Conservation (phyloP, 2,329 filamentous ascomycete species). For the Albophoma yamanashiensis region DNA sequence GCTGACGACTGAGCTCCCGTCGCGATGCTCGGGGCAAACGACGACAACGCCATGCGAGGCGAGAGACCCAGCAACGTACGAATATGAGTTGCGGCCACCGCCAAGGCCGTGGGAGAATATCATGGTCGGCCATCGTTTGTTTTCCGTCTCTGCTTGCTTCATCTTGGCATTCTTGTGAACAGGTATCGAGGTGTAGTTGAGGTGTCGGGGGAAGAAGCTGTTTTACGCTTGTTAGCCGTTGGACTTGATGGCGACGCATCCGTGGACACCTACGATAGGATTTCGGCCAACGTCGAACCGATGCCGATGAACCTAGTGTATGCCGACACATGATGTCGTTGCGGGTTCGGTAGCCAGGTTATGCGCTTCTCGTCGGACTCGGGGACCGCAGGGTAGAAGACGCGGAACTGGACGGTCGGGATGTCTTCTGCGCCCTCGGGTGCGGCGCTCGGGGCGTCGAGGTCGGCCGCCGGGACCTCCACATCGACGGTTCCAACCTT, state of each 20-base stretch:
- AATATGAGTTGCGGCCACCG: slow-evolving; percentile 74
- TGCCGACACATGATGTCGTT: slow-evolving; percentile 61
- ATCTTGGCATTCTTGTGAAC: slow-evolving; percentile 61
- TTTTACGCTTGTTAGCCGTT: not conserved
- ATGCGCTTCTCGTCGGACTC: slow-evolving; percentile 47
- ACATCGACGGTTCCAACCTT: slow-evolving; percentile 71
- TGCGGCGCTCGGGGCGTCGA: slow-evolving; percentile 41
- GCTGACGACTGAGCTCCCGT: slow-evolving; percentile 68
- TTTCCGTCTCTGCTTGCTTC: slow-evolving; percentile 33
- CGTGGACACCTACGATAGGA: slow-evolving; percentile 43
- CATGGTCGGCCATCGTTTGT: slow-evolving; percentile 64
- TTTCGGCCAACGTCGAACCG: slow-evolving; percentile 42
- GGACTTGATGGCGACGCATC: not conserved
- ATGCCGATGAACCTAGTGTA: slow-evolving; percentile 70
- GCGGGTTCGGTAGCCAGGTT: slow-evolving; percentile 69
- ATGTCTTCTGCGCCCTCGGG: slow-evolving; percentile 47
- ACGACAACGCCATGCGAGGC: slow-evolving; percentile 76
- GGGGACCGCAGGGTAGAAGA: slow-evolving; percentile 65
- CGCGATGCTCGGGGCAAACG: slow-evolving; percentile 71
- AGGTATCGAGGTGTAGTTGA: slow-evolving; percentile 65
- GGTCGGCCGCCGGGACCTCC: slow-evolving; percentile 59
- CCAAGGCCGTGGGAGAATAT: slow-evolving; percentile 82
- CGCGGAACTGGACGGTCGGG: slow-evolving; percentile 65
- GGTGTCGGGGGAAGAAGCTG: slow-evolving; percentile 57
- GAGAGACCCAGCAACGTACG: slow-evolving; percentile 67